Percentiles rank a stretch among this genome's conserved stretches.
These are phyloP conservation scores for Mycena indigotica DNA, from an alignment of 768 basidiomycete species.

Conservation along the genomic window DNA sequence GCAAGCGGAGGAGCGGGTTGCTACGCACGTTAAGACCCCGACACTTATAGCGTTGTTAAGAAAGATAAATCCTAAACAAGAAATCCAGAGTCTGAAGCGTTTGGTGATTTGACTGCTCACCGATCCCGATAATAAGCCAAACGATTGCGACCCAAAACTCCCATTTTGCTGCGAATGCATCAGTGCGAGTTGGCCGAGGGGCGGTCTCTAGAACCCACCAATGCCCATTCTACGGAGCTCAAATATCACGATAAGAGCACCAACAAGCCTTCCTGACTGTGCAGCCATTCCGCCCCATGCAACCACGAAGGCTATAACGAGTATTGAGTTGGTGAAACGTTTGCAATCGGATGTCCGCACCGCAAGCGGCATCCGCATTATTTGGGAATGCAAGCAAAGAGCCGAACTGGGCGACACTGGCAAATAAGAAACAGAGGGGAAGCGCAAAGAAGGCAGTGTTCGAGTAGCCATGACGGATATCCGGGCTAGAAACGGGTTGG, in stretches of 20 bases:
- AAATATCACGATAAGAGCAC: constrained; percentile 38
- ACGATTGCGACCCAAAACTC: constrained; percentile 36
- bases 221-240: constrained; percentile 35
- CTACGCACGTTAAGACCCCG: constrained; percentile 36
- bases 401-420: constrained; percentile 32
- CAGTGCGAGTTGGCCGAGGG: neutral
- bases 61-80: constrained; percentile 41
- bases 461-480: constrained; percentile 18
- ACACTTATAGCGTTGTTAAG: constrained; percentile 41
- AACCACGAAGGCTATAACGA: constrained; percentile 41
- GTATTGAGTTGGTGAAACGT: neutral
- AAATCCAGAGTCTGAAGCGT: neutral
- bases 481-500: constrained; percentile 3
- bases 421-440: constrained; percentile 33
- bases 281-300: constrained; percentile 48
- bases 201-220: constrained; percentile 10
- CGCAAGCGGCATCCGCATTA: constrained; percentile 22
- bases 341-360: constrained; percentile 4
- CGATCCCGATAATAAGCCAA: constrained; percentile 35
- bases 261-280: constrained; percentile 41
- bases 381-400: constrained; percentile 32
- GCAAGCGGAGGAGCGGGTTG: neutral
- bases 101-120: constrained; percentile 28
- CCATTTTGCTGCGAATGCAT: constrained; percentile 16
- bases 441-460: constrained; percentile 26